Evolutionary conservation across 768 basidiomycete species (phyloP).

Genomic region (Coprinellus micaceus): DNA sequence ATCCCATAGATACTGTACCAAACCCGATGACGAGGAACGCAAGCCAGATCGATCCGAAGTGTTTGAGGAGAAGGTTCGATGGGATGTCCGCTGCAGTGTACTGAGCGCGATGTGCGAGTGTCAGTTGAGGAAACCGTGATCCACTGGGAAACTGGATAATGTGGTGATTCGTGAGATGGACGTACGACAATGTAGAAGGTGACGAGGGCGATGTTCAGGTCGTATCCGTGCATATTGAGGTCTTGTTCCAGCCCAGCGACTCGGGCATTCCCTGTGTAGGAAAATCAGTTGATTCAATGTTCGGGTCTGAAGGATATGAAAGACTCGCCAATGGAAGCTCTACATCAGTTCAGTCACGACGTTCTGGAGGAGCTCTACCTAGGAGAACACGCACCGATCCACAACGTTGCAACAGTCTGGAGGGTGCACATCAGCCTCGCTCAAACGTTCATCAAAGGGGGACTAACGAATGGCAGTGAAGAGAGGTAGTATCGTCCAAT

Average conservation of each 20-base stretch:
- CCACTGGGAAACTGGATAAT: background rate
- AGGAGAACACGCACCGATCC: conserved; percentile 23
- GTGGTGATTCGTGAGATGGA: background rate
- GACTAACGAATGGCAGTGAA: conserved; percentile 36
- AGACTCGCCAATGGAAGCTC: conserved; percentile 15
- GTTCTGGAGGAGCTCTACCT: background rate
- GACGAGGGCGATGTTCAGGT: conserved; percentile 40
- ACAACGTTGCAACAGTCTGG: conserved; percentile 37
- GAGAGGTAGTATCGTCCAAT: conserved; percentile 32
- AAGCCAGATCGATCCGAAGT: conserved; percentile 38
- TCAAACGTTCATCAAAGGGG: background rate
- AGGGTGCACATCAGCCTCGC: background rate
- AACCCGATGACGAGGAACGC: conserved; percentile 38
- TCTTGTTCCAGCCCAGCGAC: conserved; percentile 36
- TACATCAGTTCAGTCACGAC: background rate
- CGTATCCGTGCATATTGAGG: conserved; percentile 36
- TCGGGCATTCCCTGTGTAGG: conserved; percentile 18
- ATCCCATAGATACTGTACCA: conserved; percentile 34
- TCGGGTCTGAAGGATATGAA: background rate
- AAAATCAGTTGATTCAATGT: background rate
- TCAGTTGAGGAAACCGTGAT: background rate
- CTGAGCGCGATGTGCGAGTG: too few relatives aligned
- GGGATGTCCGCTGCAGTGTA: conserved; percentile 37
- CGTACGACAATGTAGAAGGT: conserved; percentile 38
- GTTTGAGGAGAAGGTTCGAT: conserved; percentile 40